These are phyloP conservation scores for Lachnellula hyalina DNA, from an alignment of 2,329 filamentous ascomycete genomes.

Conservation along the genomic window DNA sequence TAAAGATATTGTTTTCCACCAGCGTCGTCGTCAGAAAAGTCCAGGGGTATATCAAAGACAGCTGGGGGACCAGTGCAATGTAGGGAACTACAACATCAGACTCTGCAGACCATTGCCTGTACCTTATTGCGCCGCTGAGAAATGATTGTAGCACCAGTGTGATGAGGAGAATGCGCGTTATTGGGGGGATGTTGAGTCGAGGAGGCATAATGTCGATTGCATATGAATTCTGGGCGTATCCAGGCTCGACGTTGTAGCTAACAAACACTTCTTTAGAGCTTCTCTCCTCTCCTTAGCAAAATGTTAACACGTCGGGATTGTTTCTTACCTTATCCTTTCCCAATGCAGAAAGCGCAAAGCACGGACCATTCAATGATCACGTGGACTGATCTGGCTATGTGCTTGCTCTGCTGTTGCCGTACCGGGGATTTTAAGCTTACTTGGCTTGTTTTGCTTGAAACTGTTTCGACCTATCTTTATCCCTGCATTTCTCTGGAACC, in stretches of 20 bases:
- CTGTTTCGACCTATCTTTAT: too few relatives aligned
- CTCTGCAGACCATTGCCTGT: conserved; percentile 60
- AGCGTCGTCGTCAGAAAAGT: conserved; percentile 80
- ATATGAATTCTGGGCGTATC: neutral
- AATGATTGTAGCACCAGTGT: conserved; percentile 71
- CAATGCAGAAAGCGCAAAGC: too few relatives aligned
- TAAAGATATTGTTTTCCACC: conserved; percentile 91
- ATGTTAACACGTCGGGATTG: too few relatives aligned
- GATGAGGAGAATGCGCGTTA: conserved; percentile 78
- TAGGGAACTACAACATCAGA: conserved; percentile 73
- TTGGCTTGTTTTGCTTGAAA: too few relatives aligned
- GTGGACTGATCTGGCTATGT: too few relatives aligned
- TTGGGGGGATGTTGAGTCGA: conserved; percentile 86
- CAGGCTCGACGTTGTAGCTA: neutral
- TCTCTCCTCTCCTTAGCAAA: too few relatives aligned
- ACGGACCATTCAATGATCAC: too few relatives aligned
- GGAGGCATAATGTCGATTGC: conserved; percentile 55
- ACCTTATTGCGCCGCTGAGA: conserved; percentile 74
- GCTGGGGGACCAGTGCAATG: conserved; percentile 77
- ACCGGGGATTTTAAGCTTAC: too few relatives aligned
- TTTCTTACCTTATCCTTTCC: too few relatives aligned
- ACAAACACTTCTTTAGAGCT: too few relatives aligned
- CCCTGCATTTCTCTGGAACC: too few relatives aligned
- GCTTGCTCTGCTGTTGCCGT: too few relatives aligned
- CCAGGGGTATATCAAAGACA: conserved; percentile 87